phyloP scores from a whole-genome alignment of 140 eudicot genomes.

The Senecio squalidus region DNA sequence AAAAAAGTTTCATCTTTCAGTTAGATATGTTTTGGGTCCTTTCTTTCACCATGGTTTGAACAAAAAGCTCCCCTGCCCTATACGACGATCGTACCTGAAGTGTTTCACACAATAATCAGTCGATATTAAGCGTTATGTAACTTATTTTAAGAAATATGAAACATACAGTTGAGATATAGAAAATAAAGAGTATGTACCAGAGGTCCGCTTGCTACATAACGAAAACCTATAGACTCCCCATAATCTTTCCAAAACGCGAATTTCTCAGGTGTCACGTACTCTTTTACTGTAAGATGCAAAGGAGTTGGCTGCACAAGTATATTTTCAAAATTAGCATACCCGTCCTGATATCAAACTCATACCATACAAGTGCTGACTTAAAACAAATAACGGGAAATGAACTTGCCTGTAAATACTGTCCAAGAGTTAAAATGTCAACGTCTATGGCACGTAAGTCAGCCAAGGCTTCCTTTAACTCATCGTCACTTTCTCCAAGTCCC shows the following conservation, averaged over 20 bases:
- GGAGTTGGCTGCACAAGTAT: constrained; percentile 67
- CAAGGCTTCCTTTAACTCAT: constrained; percentile 83
- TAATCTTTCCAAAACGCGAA: constrained; percentile 82
- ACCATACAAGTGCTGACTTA: not conserved
- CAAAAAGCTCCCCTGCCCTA: constrained; percentile 90
- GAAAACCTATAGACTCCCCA: constrained; percentile 92
- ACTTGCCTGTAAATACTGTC: constrained; percentile 84
- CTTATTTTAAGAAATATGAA: not conserved
- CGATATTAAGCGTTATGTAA: not conserved
- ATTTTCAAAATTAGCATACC: not conserved
- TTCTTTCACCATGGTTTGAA: constrained; percentile 82
- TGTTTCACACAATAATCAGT: not conserved
- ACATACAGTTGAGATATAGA: not conserved
- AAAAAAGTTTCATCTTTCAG: not conserved
- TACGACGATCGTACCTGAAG: constrained; percentile 84
- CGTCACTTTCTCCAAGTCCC: constrained; percentile 92
- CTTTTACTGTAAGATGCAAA: constrained; percentile 85
- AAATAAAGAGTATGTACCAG: constrained; percentile 31
- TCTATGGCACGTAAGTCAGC: constrained; percentile 81
- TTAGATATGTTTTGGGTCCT: constrained; percentile 28
- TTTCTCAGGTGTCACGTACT: constrained; percentile 81
- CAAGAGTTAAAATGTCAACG: constrained; percentile 84
- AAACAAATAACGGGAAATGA: not conserved
- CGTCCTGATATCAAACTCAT: not conserved
- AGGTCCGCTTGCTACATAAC: constrained; percentile 96